Evolutionary conservation across 2,329 filamentous ascomycete genomes (phyloP).

Genomic region (Phoma sp.): DNA sequence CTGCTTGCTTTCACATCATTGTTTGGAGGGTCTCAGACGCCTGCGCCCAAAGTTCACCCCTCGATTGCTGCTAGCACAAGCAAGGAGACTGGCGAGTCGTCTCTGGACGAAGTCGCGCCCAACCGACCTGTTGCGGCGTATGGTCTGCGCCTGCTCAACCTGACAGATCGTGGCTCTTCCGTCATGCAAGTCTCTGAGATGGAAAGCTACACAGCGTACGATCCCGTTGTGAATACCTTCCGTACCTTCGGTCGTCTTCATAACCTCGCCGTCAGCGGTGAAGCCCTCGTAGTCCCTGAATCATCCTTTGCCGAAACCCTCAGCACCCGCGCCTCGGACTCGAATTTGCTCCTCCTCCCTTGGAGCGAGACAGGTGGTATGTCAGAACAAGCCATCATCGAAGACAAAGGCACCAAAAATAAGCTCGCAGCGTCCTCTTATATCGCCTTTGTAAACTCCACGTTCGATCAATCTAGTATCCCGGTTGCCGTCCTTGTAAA

Average conservation of each 20-base stretch:
- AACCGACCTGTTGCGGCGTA: constrained; percentile 73
- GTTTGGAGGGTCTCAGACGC: constrained; percentile 65
- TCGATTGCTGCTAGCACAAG: constrained; percentile 33
- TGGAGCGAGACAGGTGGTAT: constrained; percentile 87
- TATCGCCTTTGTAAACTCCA: constrained; percentile 73
- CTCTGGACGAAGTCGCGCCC: constrained; percentile 20
- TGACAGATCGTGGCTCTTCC: constrained; percentile 91
- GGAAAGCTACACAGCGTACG: constrained; percentile 69
- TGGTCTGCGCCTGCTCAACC: constrained; percentile 82
- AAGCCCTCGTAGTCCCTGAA: constrained; percentile 80
- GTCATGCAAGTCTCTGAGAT: constrained; percentile 92
- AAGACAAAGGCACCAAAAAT: constrained; percentile 59
- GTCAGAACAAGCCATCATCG: constrained; percentile 66
- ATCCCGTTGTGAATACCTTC: constrained; percentile 92
- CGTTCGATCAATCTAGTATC: constrained; percentile 69
- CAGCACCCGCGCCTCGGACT: constrained; percentile 64
- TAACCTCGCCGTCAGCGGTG: constrained; percentile 82
- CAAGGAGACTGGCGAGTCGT: constrained; percentile 31
- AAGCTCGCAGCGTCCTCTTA: constrained; percentile 71
- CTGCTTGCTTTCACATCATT: constrained; percentile 84
- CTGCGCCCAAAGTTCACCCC: constrained; percentile 49
- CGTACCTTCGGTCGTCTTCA: constrained; percentile 85
- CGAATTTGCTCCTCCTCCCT: constrained; percentile 79
- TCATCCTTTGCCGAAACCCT: constrained; percentile 81
- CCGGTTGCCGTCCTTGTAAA: constrained; percentile 84